Conservation (phyloP, 2,329 filamentous ascomycete species). For the Acephala macrosclerotiorum region DNA sequence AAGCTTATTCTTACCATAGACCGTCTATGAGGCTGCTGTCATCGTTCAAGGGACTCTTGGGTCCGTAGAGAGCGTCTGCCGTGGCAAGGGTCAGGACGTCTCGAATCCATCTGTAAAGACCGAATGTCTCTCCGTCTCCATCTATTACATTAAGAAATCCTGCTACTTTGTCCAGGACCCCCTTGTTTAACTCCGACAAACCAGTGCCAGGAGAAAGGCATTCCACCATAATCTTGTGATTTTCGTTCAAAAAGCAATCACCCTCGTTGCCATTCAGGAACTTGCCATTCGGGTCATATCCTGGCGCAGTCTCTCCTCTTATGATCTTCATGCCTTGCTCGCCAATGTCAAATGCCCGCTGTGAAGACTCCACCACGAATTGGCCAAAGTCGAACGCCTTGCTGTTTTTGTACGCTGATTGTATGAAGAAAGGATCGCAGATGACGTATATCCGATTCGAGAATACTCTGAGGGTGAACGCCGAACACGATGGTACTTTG, state of each 20-base stretch:
- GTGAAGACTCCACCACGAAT: conserved; percentile 49
- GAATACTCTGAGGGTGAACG: conserved; percentile 55
- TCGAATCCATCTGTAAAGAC: conserved; percentile 51
- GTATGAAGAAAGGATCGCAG: conserved; percentile 50
- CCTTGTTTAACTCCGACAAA: conserved; percentile 47
- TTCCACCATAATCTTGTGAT: conserved; percentile 47
- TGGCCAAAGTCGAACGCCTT: conserved; percentile 53
- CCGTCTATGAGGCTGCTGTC: conserved; percentile 47
- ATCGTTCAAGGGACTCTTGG: conserved; percentile 50
- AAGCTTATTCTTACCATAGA: conserved; percentile 45
- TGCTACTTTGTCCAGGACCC: conserved; percentile 48
- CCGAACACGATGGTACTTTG: conserved; percentile 39
- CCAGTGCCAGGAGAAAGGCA: conserved; percentile 46
- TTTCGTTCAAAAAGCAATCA: conserved; percentile 44
- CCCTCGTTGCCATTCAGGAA: conserved; percentile 41
- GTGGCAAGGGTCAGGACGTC: conserved; percentile 50
- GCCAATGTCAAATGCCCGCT: conserved; percentile 49
- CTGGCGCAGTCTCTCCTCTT: conserved; percentile 34
- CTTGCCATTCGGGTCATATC: conserved; percentile 38
- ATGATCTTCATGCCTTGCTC: conserved; percentile 45
- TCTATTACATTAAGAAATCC: conserved; percentile 42
- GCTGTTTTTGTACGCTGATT: conserved; percentile 48
- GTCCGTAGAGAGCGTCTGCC: conserved; percentile 53
- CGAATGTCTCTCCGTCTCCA: conserved; percentile 42
- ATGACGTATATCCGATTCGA: conserved; percentile 54